Evolutionary conservation across 106 monocot genomes (phyloP), one percentile per base, ranked within the genome.

Genomic region (Dendrobium chrysotoxum): DNA sequence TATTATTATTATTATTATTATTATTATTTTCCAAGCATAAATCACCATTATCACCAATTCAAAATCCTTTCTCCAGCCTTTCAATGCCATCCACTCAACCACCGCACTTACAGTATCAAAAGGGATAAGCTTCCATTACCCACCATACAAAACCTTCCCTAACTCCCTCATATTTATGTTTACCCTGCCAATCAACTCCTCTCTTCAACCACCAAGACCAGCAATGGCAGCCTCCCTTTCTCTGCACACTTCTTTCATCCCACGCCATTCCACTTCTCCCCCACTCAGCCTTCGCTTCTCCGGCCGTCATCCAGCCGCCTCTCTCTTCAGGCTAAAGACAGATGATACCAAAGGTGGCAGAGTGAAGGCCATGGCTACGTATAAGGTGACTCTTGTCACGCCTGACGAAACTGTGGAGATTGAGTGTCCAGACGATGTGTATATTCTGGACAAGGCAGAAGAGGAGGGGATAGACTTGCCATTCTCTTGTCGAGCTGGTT

Each of bases 401-500:
- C 90, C 88, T 0, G 74, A 68, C 0, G 88, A 92, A 0, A 70
- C 82, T 50, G 20, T 44, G 75, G 84, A 84, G 80, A 15, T 88
- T 11, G 35, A 87, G 26, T 88, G 88, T 83, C 87, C 85, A 0
- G 92, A 92, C 40, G 92, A 92, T 76, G 66, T 35, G 61, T 95
- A 92, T 86, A 86, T 95, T 46, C 85, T 95, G 18, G 95, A 95
- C 81, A 47, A 47, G 41, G 90, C 84, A 2, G 88, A 87, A 86
- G 89, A 92, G 78, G 40, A 17, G 1, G 95, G 90, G 8, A n/a
- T 89, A 64, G 89, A 89, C 41, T 75, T 95, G 12, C 92, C 92
- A 9, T 95, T 91, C 92, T 95, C 95, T 16, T 92, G 95, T 90
- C 85, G 90, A 1, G 89, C 91, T 7, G 95, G 95, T 7, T 87